Percentiles rank a stretch among this genome's conserved stretches.
These are phyloP conservation scores for Jackrogersella minutella DNA, from an alignment of 495 filamentous ascomycete species.

Conservation along the genomic window DNA sequence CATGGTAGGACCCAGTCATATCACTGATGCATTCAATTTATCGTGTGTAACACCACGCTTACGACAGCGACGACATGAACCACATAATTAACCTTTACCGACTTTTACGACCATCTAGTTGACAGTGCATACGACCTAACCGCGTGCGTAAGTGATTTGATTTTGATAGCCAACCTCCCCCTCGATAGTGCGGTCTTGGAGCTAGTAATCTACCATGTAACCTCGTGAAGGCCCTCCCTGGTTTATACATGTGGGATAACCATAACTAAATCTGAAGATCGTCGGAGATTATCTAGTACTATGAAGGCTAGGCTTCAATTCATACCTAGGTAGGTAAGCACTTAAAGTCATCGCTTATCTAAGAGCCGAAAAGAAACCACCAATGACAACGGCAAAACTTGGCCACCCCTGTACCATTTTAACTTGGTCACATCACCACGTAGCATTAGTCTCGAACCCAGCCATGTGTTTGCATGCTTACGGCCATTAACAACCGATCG, in stretches of 20 bases:
- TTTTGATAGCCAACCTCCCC: neutral
- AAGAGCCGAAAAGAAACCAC: conserved; percentile 5
- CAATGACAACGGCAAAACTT: neutral
- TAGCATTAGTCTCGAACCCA: neutral
- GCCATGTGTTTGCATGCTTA: neutral
- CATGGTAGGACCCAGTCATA: neutral
- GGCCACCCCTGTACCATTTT: neutral
- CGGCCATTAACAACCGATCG: too few relatives aligned
- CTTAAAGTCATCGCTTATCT: conserved; percentile 1
- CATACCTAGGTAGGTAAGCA: neutral
- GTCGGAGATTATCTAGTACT: too few relatives aligned
- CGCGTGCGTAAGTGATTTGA: neutral
- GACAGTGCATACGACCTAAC: neutral
- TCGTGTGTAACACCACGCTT: neutral
- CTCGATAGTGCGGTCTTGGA: neutral
- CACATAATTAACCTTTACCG: neutral
- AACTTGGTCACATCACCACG: neutral
- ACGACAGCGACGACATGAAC: neutral
- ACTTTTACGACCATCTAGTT: neutral
- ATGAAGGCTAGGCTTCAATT: too few relatives aligned
- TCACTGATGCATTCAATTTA: conserved; percentile 7
- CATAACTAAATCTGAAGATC: neutral
- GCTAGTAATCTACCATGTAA: neutral
- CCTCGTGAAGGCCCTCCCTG: neutral
- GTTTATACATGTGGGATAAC: neutral